Base-by-base conservation (phyloP, 1,139 yeast species). In the Kodamaea alishanica region DNA sequence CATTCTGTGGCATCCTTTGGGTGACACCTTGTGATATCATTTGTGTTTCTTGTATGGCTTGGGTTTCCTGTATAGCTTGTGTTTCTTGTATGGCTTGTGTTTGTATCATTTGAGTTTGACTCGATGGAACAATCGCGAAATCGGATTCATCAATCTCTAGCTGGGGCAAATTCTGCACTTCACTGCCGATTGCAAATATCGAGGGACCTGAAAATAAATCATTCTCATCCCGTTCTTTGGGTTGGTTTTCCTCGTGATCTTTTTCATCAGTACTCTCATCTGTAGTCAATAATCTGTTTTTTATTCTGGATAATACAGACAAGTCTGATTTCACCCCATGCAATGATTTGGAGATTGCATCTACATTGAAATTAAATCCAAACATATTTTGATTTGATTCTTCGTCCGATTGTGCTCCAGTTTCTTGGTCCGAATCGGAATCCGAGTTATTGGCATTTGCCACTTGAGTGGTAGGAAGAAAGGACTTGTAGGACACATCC, bases 111-210 rank as follows among this genome's bases (percentile, higher is more conserved):
- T 26, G 28, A 12, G 28, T 26, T 10, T 6, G 12, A 26, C 12
- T 26, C 8, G 12, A 11, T 27, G 10, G 30, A 11, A 30, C 20
- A 35, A 30, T 20, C 5, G 32, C 35, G 12, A 41, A 46, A 5
- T 61, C 68, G 7, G 54, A 50, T 32, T 55, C 55, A 40, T 62
- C 69, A 8, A 62, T 48, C 15, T 50, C 57, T 25, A 63, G 48
- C 44, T 63, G 69, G 6, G 68, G 67, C 24, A 63, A 45, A 26
- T 40, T 44, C 34, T 56, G 59, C 20, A 31, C 39, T 24, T 38
- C 47, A 4, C 38, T 42, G 8, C 43, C 42, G 11, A 46, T 37
- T 10, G 47, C 46, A n/a, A 47, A 39, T 29, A 47, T 41, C 3
- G 52, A 48, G 6, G 41, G 35, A 1, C 50, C 48, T 8, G 46